phyloP scores from a whole-genome alignment of 1,284 basidiomycete genomes.

The Termitomyces sp. region DNA sequence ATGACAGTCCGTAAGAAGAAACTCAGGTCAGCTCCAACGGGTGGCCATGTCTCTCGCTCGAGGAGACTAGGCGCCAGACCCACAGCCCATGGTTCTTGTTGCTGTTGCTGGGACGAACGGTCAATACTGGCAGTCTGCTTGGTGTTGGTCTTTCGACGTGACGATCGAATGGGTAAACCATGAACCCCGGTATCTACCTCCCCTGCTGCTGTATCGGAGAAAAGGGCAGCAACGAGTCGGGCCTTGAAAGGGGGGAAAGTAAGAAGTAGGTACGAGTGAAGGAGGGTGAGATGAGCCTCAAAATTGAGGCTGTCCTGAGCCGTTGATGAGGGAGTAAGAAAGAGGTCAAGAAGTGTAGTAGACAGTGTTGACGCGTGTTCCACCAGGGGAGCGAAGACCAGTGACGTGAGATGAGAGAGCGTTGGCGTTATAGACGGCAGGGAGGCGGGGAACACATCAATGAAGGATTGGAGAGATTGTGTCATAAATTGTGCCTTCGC shows the following conservation, averaged over 20 bases:
- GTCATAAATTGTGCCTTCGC: slow-evolving; percentile 23
- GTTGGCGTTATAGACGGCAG: slow-evolving; percentile 63
- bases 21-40: slow-evolving; percentile 77
- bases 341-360: slow-evolving; percentile 50
- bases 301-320: slow-evolving; percentile 43
- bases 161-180: slow-evolving; percentile 31
- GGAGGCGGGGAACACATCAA: slow-evolving; percentile 47
- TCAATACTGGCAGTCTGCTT: slow-evolving; percentile 20
- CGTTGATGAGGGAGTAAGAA: slow-evolving; percentile 41
- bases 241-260: slow-evolving; percentile 62
- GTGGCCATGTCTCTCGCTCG: slow-evolving; percentile 75
- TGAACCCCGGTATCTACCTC: slow-evolving; percentile 30
- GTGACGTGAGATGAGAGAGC: slow-evolving; percentile 49
- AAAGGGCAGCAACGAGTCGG: slow-evolving; percentile 59
- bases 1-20: slow-evolving; percentile 78
- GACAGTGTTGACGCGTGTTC: slow-evolving; percentile 57
- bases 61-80: slow-evolving; percentile 70
- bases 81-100: slow-evolving; percentile 50
- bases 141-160: slow-evolving; percentile 24
- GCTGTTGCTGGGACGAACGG: slow-evolving; percentile 10
- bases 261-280: slow-evolving; percentile 67
- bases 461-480: slow-evolving; percentile 39
- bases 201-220: slow-evolving; percentile 58
- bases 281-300: slow-evolving; percentile 55
- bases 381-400: slow-evolving; percentile 54